Base-by-base conservation (phyloP, 139 green algal genomes). In the Nannochloris sp. region DNA sequence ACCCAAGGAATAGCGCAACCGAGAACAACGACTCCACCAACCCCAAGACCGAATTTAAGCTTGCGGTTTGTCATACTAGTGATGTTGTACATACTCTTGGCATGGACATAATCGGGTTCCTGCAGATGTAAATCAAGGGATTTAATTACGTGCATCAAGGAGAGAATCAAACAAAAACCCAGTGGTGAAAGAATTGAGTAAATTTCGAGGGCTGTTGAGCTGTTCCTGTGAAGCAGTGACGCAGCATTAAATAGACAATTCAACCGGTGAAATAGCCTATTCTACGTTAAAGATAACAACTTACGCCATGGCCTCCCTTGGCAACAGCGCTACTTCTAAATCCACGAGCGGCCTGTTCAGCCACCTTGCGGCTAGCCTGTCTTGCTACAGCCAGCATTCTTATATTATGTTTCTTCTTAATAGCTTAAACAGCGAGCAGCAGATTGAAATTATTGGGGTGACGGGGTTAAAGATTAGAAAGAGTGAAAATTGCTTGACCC, bases 41-140 rank as follows among this genome's bases (percentile, higher is more conserved):
- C 34, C 29, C 34, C 54, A 6, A 72, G 35, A 30, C 65, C 65
- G 37, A 72, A 65, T 54, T 72, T 72, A 23, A 72, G 53, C 14
- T 61, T 61, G 31, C 54, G 54, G 34, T 65, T 65, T 36, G 23
- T 59, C 65, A 65, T 72, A 14, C 32, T 23, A 19, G 14, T 35
- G 13, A 65, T 27, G 39, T 65, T 65, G 32, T 65, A 65, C 59
- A 65, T 65, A 23, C 51, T 25, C 10, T 29, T n/a, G 12, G 34
- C 59, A 55, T 65, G 59, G 9, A 45, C 34, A 25, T 65, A 65
- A 35, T 65, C 59, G n/a, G 23, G 27, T 24, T n/a, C 30, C 59
- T 29, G 56, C 29, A 64, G 56, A 51, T 24, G 37, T 51, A 30
- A 64, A 54, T 10, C 54, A 12, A 54, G 23, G 25, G 37, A 12